phyloP scores from a whole-genome alignment of 2,329 filamentous ascomycete species.

The Seiridium unicorne region DNA sequence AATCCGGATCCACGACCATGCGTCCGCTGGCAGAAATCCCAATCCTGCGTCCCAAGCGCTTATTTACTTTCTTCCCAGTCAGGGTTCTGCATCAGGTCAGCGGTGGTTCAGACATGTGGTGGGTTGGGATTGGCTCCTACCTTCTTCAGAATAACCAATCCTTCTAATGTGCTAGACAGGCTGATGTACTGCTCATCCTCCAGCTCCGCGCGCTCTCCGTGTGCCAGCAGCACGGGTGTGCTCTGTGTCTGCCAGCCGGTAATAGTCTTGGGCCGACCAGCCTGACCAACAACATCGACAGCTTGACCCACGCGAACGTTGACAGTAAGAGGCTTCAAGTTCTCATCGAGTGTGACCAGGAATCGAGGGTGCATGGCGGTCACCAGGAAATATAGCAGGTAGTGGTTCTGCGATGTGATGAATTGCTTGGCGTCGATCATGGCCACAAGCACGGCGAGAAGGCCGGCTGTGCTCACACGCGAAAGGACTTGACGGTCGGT shows the following conservation, averaged over 20 bases:
- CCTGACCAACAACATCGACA: slow-evolving; percentile 96
- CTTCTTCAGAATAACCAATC: slow-evolving; percentile 95
- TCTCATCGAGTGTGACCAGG: slow-evolving; percentile 92
- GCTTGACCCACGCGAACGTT: slow-evolving; percentile 97
- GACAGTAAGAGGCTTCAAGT: slow-evolving; percentile 88
- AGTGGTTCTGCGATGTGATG: slow-evolving; percentile 68
- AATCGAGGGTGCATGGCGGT: slow-evolving; percentile 97
- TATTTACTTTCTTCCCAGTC: slow-evolving; percentile 53
- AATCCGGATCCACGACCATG: neutral
- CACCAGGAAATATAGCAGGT: slow-evolving; percentile 95
- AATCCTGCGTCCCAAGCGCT: neutral
- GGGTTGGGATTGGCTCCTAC: slow-evolving; percentile 47
- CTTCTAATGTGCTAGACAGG: slow-evolving; percentile 87
- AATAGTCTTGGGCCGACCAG: slow-evolving; percentile 96
- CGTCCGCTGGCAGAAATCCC: neutral
- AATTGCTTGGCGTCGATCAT: slow-evolving; percentile 95
- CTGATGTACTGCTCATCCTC: slow-evolving; percentile 98
- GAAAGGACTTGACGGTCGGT: slow-evolving; percentile 96
- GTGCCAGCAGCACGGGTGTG: slow-evolving; percentile 92
- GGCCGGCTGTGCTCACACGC: slow-evolving; percentile 81
- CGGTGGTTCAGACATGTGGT: neutral
- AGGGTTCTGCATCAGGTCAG: slow-evolving; percentile 43
- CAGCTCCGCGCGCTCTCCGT: slow-evolving; percentile 92
- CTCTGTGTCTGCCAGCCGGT: slow-evolving; percentile 99
- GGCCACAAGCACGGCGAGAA: slow-evolving; percentile 86